Evolutionary conservation across 768 basidiomycete species (phyloP).

Genomic region (Pisolithus tinctorius): DNA sequence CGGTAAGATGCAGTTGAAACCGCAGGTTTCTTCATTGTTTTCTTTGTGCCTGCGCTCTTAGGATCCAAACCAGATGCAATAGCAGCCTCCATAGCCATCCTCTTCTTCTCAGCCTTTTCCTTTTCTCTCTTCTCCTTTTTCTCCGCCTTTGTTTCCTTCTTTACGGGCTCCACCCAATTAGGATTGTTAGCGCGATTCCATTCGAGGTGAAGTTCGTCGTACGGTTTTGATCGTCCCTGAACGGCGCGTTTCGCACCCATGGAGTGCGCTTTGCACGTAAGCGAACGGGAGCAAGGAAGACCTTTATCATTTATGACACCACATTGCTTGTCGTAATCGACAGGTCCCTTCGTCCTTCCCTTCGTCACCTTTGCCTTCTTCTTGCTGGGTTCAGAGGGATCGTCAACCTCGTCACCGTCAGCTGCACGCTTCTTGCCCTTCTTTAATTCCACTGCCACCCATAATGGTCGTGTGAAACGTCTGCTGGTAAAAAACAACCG

Average conservation of each 20-base stretch:
- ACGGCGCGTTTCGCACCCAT: slow-evolving; percentile 96
- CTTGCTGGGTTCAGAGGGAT: slow-evolving; percentile 59
- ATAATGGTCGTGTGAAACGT: slow-evolving; percentile 2
- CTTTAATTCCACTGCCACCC: slow-evolving; percentile 30
- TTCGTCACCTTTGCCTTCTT: slow-evolving; percentile 82
- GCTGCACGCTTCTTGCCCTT: slow-evolving; percentile 78
- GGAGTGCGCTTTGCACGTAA: slow-evolving; percentile 97
- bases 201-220: slow-evolving; percentile 84
- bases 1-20: slow-evolving; percentile 45
- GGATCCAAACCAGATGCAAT: slow-evolving; percentile 52
- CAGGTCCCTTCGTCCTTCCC: slow-evolving; percentile 75
- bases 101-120: slow-evolving; percentile 80
- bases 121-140: slow-evolving; percentile 78
- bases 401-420: slow-evolving; percentile 62
- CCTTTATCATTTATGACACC: slow-evolving; percentile 97
- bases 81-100: slow-evolving; percentile 61
- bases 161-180: slow-evolving; percentile 83
- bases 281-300: slow-evolving; percentile 85
- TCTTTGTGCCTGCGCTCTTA: slow-evolving; percentile 44
- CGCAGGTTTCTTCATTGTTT: slow-evolving; percentile 57
- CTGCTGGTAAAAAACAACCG: slow-evolving; percentile 2
- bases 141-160: slow-evolving; percentile 80
- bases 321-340: slow-evolving; percentile 89
- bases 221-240: slow-evolving; percentile 72
- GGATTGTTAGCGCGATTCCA: slow-evolving; percentile 89